Evolutionary conservation across 345 rosid species (phyloP).

Genomic region (Sisymbrium altissimum): DNA sequence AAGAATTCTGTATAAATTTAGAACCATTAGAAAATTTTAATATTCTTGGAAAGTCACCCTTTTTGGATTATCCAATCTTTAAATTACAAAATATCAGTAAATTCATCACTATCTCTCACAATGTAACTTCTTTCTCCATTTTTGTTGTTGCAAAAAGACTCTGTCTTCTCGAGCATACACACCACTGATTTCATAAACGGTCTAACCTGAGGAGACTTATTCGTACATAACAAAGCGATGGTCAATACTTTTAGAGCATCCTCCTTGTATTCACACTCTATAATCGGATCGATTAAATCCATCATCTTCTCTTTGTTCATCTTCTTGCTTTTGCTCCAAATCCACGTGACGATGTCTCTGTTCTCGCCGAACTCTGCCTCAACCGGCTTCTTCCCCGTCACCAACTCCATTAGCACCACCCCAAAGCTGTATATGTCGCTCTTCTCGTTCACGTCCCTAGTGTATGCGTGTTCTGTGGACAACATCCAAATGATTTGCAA

Average conservation of each 20-base stretch:
- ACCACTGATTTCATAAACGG: slow-evolving; percentile 82
- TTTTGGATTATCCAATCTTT: background rate
- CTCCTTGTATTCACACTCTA: slow-evolving; percentile 43
- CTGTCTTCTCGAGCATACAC: slow-evolving; percentile 70
- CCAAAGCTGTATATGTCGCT: slow-evolving; percentile 92
- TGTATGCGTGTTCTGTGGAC: slow-evolving; percentile 65
- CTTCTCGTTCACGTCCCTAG: slow-evolving; percentile 55
- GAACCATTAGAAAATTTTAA: background rate
- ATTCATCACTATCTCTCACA: background rate
- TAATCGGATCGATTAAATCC: slow-evolving; percentile 46
- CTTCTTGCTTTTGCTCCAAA: slow-evolving; percentile 37
- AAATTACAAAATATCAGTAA: slow-evolving; percentile 9
- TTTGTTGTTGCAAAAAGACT: slow-evolving; percentile 30
- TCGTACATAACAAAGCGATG: slow-evolving; percentile 64
- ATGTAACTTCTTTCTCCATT: slow-evolving; percentile 2
- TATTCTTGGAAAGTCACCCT: background rate
- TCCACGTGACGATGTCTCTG: slow-evolving; percentile 67
- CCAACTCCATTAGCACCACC: slow-evolving; percentile 79
- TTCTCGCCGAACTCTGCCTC: slow-evolving; percentile 67
- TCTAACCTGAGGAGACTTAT: slow-evolving; percentile 52
- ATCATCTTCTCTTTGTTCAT: slow-evolving; percentile 38
- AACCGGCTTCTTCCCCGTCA: slow-evolving; percentile 66
- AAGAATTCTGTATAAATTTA: background rate
- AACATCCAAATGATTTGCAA: background rate
- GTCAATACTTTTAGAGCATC: slow-evolving; percentile 55